A percentile compares a stretch with the other conserved stretches of the same genome.
phyloP scores from a whole-genome alignment of 1,284 basidiomycete genomes.

The Ustilago hordei region DNA sequence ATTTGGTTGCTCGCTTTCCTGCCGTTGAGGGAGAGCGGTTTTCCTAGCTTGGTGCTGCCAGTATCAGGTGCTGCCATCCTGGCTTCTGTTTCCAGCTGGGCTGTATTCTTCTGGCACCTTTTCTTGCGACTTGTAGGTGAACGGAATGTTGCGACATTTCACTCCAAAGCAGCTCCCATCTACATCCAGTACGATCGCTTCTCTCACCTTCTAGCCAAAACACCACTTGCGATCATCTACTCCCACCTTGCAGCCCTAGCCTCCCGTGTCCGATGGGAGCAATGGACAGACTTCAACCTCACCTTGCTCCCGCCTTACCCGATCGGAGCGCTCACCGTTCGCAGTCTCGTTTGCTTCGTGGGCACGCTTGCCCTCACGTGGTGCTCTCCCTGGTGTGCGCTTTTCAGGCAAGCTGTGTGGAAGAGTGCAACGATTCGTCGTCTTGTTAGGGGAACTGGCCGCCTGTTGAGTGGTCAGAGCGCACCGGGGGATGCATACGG shows the following conservation, averaged over 20 bases:
- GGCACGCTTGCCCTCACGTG: conserved; percentile 65
- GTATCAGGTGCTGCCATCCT: conserved; percentile 39
- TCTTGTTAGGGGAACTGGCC: conserved; percentile 40
- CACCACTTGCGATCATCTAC: conserved; percentile 26
- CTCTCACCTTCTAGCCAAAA: conserved; percentile 19
- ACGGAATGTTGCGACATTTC: conserved; percentile 17
- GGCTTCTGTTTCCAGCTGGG: neutral
- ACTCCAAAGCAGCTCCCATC: conserved; percentile 28
- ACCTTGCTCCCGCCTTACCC: conserved; percentile 65
- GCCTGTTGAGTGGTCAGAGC: conserved; percentile 49
- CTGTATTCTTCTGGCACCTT: conserved; percentile 18
- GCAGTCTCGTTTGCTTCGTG: conserved; percentile 58
- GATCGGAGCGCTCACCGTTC: conserved; percentile 60
- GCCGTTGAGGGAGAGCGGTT: conserved; percentile 40
- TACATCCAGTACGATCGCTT: conserved; percentile 19
- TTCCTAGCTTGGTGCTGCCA: conserved; percentile 46
- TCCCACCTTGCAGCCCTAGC: conserved; percentile 5
- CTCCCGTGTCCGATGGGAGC: conserved; percentile 22
- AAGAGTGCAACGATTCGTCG: conserved; percentile 63
- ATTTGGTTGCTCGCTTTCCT: conserved; percentile 63
- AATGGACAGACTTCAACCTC: conserved; percentile 43
- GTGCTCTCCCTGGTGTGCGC: conserved; percentile 67
- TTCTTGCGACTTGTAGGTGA: conserved; percentile 30
- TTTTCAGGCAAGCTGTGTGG: conserved; percentile 65
- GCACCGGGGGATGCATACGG: conserved; percentile 38